Evolutionary conservation across 2,329 filamentous ascomycete species (phyloP), one percentile per base, ranked within the genome.

Genomic region (Botrytis porri): DNA sequence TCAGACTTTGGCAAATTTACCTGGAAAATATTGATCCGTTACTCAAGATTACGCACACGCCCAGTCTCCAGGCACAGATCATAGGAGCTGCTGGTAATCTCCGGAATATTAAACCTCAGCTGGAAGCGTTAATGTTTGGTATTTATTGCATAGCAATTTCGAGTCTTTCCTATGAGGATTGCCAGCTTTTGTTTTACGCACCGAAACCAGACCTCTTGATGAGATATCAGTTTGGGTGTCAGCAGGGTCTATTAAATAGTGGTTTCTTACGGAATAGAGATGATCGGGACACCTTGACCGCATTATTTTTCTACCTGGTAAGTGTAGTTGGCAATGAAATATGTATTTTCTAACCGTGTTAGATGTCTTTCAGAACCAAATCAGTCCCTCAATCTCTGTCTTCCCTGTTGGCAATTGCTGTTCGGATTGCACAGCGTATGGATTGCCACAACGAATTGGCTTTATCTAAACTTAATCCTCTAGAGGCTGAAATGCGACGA

Each of bases 11-110:
- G 93, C 90, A 94, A 79, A 84, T 89, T 14, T 94, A 91, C 76
- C 83, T 94, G 9, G 89, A 93, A 66, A 90, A 93, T 74, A 89
- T 95, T 72, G 92, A 95, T 77, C 92, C 92, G 0, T 80, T 94
- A 63, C 88, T 89, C 76, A 95, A 94, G 79, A 78, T 90, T 63
- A 89, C 93, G 37, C 93, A 95, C 79, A 87, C 91, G 1, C 92
- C 92, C 0, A 89, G 89, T 0, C 81, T 93, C 6, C 90, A 94
- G 77, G 86, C 87, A 3, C 86, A 87, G 63, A 83, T 94, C 12
- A 85, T 92, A 54, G 87, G 92, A 73, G 90, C 90, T 3, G 87
- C 86, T 1, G 85, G 85, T 25, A 86, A 88, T 74, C 83, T 90
- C 32, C 82, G 83, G 20, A 85, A 84, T 60, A 81, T 93, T 2